Evolutionary conservation across 768 basidiomycete species (phyloP).

Genomic region (Leccinum incarnatum): DNA sequence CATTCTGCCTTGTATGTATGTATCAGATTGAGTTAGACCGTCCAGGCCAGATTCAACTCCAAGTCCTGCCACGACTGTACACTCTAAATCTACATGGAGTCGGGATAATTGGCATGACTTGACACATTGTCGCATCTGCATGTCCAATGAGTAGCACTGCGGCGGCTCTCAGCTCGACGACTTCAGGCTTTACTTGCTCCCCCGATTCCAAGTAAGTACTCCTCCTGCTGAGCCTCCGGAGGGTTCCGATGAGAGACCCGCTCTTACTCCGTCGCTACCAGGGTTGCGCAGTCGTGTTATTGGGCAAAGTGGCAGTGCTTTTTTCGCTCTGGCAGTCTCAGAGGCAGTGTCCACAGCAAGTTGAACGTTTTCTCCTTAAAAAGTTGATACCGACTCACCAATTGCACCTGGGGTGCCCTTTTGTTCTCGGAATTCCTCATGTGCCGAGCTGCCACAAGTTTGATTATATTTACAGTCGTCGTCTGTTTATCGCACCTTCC

Average conservation of each 20-base stretch:
- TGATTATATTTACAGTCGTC: neutral
- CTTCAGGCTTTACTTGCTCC: neutral
- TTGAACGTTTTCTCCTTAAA: neutral
- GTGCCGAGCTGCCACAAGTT: neutral
- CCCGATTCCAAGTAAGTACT: neutral
- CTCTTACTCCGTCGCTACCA: neutral
- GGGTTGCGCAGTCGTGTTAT: neutral
- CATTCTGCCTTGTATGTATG: neutral
- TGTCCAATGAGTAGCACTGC: too few species aligned
- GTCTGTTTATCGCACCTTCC: slow-evolving; percentile 7
- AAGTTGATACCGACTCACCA: neutral
- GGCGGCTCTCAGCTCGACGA: neutral
- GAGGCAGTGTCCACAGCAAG: neutral
- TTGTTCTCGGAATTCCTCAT: neutral
- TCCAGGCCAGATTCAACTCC: neutral
- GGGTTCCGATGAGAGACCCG: neutral
- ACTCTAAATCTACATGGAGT: too few species aligned
- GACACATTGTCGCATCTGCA: too few species aligned
- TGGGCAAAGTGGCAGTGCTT: neutral
- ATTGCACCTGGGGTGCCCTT: neutral
- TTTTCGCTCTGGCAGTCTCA: too few species aligned
- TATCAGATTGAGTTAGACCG: neutral
- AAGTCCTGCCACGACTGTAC: too few species aligned
- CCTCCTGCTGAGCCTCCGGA: neutral
- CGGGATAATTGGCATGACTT: too few species aligned